Evolutionary conservation across 352 stramenopile species (phyloP).

Genomic region (Globisporangium recalcitrans): DNA sequence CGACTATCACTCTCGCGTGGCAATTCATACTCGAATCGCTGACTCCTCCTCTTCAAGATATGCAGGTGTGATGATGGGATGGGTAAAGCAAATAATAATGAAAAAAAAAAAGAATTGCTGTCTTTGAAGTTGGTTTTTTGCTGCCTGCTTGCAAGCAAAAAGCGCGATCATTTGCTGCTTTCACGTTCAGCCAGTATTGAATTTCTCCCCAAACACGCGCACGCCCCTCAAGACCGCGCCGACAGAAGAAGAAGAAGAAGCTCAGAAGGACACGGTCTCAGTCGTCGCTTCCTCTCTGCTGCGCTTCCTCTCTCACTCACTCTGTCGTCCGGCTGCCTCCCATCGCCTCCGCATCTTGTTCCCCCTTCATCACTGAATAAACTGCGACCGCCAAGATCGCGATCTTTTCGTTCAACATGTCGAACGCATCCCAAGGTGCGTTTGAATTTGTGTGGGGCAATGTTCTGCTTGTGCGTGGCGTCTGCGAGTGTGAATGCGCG

Average conservation of each 20-base stretch:
- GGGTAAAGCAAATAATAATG: neutral
- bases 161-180: conserved; percentile 12
- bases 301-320: neutral
- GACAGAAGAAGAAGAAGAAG: neutral
- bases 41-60: neutral
- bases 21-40: neutral
- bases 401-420: conserved; percentile 14
- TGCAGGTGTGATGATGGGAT: no score
- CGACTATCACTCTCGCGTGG: no score
- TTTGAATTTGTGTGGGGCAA: neutral
- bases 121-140: no score
- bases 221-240: neutral
- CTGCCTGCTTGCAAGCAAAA: neutral
- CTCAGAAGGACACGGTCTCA: neutral
- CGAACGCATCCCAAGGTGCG: conserved; percentile 10
- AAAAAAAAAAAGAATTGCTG: no score
- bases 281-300: neutral
- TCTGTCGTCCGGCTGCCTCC: neutral
- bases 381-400: conserved; percentile 1
- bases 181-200: conserved; percentile 5
- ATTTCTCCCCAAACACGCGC: conserved; percentile 5
- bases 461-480: neutral
- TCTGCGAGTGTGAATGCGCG: neutral
- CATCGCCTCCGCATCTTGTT: neutral
- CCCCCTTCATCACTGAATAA: neutral